Conservation (phyloP, 2,329 filamentous ascomycete genomes). For the Epichloe aotearoae region DNA sequence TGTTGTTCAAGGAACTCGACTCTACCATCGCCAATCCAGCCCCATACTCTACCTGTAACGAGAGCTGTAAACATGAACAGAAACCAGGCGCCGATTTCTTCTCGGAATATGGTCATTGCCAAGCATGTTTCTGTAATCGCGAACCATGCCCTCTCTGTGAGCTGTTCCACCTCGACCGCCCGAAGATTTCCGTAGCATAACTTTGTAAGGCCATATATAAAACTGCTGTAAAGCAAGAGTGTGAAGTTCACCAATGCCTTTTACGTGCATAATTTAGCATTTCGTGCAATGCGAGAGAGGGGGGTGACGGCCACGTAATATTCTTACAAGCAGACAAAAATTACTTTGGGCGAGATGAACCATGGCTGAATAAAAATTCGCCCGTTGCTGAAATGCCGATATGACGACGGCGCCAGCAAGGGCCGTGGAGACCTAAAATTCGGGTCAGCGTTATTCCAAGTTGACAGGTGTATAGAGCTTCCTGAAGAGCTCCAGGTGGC, state of each 20-base stretch:
- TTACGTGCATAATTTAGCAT: neutral
- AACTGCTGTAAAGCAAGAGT: conserved; percentile 64
- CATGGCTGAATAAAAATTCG: conserved; percentile 97
- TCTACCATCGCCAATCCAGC: conserved; percentile 91
- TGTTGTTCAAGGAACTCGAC: conserved; percentile 94
- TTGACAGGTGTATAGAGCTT: neutral
- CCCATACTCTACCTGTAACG: conserved; percentile 92
- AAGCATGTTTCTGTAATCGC: conserved; percentile 93
- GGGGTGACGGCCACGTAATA: conserved; percentile 2
- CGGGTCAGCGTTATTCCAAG: conserved; percentile 11
- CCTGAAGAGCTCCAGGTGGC: neutral
- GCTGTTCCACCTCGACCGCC: conserved; percentile 88
- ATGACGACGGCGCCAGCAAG: conserved; percentile 74
- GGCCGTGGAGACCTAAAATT: conserved; percentile 57
- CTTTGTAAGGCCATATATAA: conserved; percentile 79
- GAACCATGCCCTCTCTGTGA: conserved; percentile 97
- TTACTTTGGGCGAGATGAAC: conserved; percentile 96
- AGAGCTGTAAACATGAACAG: conserved; percentile 91
- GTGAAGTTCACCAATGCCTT: conserved; percentile 86
- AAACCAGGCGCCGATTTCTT: conserved; percentile 90
- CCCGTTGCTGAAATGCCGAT: conserved; percentile 84
- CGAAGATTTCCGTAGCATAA: conserved; percentile 83
- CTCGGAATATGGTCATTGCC: conserved; percentile 96
- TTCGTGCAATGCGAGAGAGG: neutral
- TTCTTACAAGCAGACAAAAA: conserved; percentile 72